Base-by-base conservation (phyloP, 768 basidiomycete species). In the Roridomyces roridus region DNA sequence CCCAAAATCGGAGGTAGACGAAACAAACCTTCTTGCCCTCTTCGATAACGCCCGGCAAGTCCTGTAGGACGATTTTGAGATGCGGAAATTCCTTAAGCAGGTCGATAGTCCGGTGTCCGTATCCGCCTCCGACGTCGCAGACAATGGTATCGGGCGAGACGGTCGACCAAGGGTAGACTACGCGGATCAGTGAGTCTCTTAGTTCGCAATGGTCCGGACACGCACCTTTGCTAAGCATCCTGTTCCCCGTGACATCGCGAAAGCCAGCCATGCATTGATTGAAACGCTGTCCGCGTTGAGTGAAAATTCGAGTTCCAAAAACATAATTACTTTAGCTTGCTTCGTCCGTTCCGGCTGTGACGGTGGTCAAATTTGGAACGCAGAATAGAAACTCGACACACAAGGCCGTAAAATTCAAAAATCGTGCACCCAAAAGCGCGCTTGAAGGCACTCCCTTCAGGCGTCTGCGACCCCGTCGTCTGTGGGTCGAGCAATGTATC, bases 121-220 rank as follows among this genome's bases (percentile, higher is more conserved):
- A 68, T 7, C 75, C 73, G 5, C 77, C 74, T n/a, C 75, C 79
- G 17, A 80, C 67, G 63, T 80, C 78, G 51, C 75, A 76, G 18
- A 80, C 65, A 6, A 62, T 60, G 2, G 72, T 63, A 7, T 65
- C 70, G 2, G 35, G 12, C 17, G 66, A 54, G 7, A 76, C 60
- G 15, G 57, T 34, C 0, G 58, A 63, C 78, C 77, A 81, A 8
- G 73, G 70, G 47, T 69, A 77, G 0, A 61, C 77, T 77, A 18
- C 43, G 39, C 26, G 29, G 18, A 25, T 12, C 36, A 42, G 20
- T 23, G 36, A n/a, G n/a, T n/a, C n/a, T n/a, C n/a, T n/a, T n/a
- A n/a, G n/a, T n/a, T n/a, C n/a, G n/a, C n/a, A n/a, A n/a, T n/a
- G n/a, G n/a, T n/a, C n/a, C n/a, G n/a, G n/a, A n/a, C n/a, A n/a